Conservation (phyloP, 129 eudicot species). For the Flaveria sonorensis region DNA sequence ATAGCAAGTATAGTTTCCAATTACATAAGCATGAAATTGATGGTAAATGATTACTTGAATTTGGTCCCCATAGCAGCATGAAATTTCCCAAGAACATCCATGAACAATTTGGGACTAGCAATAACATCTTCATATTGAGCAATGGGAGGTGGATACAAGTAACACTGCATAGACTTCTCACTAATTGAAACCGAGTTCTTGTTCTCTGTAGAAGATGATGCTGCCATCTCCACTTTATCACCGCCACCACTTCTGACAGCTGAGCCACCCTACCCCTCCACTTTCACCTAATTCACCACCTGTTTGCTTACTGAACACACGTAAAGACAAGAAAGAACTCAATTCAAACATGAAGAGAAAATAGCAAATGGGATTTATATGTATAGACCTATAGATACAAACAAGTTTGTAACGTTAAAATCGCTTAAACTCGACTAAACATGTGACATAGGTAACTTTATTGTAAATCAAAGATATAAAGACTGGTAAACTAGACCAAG, state of each 20-base stretch:
- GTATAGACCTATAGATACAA: background rate
- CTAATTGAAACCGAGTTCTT: conserved; percentile 27
- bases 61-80: conserved; percentile 93
- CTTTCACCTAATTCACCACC: background rate
- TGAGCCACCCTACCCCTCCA: conserved; percentile 20
- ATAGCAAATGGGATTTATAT: background rate
- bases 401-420: conserved; percentile 4
- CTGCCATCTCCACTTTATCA: conserved; percentile 21
- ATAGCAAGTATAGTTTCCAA: background rate
- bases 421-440: no score
- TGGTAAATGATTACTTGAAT: conserved; percentile 58
- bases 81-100: conserved; percentile 74
- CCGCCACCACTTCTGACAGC: no score
- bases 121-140: conserved; percentile 73
- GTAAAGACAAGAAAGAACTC: background rate
- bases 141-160: conserved; percentile 61
- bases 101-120: conserved; percentile 51
- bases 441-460: background rate
- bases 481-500: no score
- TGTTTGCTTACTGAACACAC: conserved; percentile 22
- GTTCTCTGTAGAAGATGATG: conserved; percentile 44
- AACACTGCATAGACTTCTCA: conserved; percentile 28
- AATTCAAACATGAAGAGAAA: conserved; percentile 1
- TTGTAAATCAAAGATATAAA: background rate
- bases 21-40: conserved; percentile 1